Base-by-base conservation (phyloP, 1,139 yeast species). In the Taphrina flavorubra region DNA sequence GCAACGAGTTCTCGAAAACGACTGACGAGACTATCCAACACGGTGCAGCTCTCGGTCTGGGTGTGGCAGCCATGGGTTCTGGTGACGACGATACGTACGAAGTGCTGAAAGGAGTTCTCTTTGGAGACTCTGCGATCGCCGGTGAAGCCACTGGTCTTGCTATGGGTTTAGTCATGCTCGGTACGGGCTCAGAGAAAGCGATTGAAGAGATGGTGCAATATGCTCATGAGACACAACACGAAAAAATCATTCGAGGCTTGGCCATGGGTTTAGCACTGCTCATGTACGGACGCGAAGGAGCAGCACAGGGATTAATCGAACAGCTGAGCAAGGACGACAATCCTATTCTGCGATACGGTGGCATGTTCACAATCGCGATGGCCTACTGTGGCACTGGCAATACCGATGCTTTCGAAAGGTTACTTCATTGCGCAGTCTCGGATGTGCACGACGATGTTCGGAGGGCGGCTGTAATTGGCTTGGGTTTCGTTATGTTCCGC, bases 321-420 rank as follows among this genome's bases (percentile, higher is more conserved):
- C 82, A 83, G 72, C 82, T 94, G 76, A 79, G 91, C 76, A 81
- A 80, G 10, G 94, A 88, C 76, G 97, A 91, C 77, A 90, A 88
- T 73, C 85, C 97, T 8, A 86, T 90, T 70, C 84, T 95, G 74
- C 88, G 99, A 79, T 94, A 92, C 77, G 99, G 99, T 79, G 98
- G 97, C 77, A 96, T 94, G 58, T 92, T 87, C 78, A 88, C 97
- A 5, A 85, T 94, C 75, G 98, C 97, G 0, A 83, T 95, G 75
- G 98, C 99, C 0, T 95, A 92, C 78, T 96, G 96, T 68, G 99
- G 99, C 71, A 94, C 99, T 14, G 96, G 97, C 47, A 88, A 89
- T 79, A 92, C 92, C 78, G 81, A 81, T 70, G 97, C 98, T 5
- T 90, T 94, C 74, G 88, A 91, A 79, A 86, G 88, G 74, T 81